These are phyloP conservation scores for Tulasnella sp. DNA, from an alignment of 768 basidiomycete species.

Conservation along the genomic window DNA sequence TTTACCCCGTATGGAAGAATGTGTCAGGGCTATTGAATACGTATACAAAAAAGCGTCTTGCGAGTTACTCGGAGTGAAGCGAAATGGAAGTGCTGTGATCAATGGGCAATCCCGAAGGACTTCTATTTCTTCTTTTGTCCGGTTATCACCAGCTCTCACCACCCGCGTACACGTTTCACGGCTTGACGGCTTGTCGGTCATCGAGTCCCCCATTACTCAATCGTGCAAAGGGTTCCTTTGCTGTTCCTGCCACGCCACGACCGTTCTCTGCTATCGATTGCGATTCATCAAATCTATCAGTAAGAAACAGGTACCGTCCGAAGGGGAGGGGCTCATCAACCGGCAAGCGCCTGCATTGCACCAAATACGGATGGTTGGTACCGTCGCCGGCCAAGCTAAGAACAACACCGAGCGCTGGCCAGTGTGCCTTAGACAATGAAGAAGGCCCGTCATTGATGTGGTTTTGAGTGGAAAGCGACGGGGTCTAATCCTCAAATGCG, in stretches of 20 bases:
- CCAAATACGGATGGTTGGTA: not conserved
- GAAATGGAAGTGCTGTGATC: not conserved
- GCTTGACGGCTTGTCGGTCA: not conserved
- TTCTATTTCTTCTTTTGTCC: not conserved
- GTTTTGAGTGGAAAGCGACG: not conserved
- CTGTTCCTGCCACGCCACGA: not conserved
- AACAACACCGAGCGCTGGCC: not conserved
- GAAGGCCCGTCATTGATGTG: not conserved
- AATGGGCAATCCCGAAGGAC: not conserved
- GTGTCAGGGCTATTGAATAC: not conserved
- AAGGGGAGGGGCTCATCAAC: not conserved
- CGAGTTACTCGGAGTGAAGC: not conserved
- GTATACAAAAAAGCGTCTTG: not conserved
- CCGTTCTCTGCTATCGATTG: not conserved
- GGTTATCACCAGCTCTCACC: no score
- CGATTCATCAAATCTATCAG: not conserved
- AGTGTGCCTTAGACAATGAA: not conserved
- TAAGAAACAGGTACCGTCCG: not conserved
- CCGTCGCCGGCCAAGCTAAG: not conserved
- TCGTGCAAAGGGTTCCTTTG: not conserved
- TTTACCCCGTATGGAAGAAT: not conserved
- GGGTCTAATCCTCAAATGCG: constrained; percentile 4
- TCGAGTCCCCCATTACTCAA: not conserved
- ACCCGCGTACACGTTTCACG: constrained; percentile 7
- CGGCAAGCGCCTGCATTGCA: not conserved